Percentiles rank a stretch among this genome's conserved stretches.
Conservation (phyloP, 2,329 filamentous ascomycete genomes). For the Penicillium aurantiogriseum region DNA sequence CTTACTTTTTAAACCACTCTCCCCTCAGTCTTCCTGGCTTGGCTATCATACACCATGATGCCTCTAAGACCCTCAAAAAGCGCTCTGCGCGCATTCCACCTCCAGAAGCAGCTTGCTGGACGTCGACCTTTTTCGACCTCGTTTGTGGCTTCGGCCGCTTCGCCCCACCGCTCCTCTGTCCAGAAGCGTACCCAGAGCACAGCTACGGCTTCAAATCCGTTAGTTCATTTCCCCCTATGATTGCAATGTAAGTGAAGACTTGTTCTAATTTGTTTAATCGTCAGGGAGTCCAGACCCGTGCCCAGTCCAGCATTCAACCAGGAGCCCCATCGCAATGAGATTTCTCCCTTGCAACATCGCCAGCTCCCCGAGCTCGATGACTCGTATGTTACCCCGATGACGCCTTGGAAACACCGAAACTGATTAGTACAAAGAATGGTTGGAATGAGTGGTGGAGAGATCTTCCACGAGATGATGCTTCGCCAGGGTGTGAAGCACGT, state of each 20-base stretch:
- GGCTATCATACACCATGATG: conserved; percentile 48
- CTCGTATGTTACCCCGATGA: conserved; percentile 58
- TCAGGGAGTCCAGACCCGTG: conserved; percentile 56
- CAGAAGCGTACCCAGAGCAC: conserved; percentile 50
- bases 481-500: conserved; percentile 88
- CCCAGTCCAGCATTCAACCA: conserved; percentile 63
- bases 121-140: conserved; percentile 47
- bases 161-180: conserved; percentile 46
- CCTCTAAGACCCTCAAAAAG: conserved; percentile 50
- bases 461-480: conserved; percentile 99
- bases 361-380: conserved; percentile 69
- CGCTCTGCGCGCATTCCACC: conserved; percentile 48
- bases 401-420: neutral
- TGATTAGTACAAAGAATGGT: conserved; percentile 64
- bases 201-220: conserved; percentile 54
- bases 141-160: conserved; percentile 44
- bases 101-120: conserved; percentile 40
- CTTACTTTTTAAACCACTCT: conserved; percentile 19
- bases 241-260: conserved; percentile 16
- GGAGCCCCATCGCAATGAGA: conserved; percentile 57
- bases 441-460: conserved; percentile 91
- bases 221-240: conserved; percentile 35
- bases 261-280: conserved; percentile 1
- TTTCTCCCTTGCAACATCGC: conserved; percentile 66
- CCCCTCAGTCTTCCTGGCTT: conserved; percentile 29